Percentiles rank a stretch among this genome's conserved stretches.
Conservation (phyloP, 805 yeast species). For the Candida ponderosae region DNA sequence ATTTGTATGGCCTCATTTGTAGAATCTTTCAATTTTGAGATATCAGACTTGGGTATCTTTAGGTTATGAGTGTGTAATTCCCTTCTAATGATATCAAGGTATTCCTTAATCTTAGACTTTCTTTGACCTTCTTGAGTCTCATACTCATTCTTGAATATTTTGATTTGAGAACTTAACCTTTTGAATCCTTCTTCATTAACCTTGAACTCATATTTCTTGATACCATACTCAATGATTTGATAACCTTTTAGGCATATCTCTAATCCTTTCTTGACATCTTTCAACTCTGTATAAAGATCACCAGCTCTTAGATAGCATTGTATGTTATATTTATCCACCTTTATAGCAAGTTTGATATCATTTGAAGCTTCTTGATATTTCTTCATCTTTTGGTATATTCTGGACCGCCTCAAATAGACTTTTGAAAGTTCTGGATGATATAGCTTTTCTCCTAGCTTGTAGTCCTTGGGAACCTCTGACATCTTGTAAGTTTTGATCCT, state of each 20-base stretch:
- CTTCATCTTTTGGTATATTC: constrained; percentile 11
- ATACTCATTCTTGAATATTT: constrained; percentile 1
- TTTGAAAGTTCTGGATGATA: constrained; percentile 16
- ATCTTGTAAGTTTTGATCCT: no score
- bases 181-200: constrained; percentile 5
- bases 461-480: no score
- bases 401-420: constrained; percentile 17
- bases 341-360: constrained; percentile 11
- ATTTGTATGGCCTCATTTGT: no score
- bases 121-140: neutral
- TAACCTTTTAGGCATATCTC: constrained; percentile 6
- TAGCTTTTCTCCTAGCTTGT: constrained; percentile 1
- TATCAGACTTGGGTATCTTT: no score
- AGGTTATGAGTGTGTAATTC: no score
- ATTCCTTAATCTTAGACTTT: neutral
- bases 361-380: constrained; percentile 7
- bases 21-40: no score
- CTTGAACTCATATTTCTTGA: constrained; percentile 6
- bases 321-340: constrained; percentile 17
- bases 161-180: neutral
- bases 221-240: constrained; percentile 7
- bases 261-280: constrained; percentile 4
- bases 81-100: neutral
- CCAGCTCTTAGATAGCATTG: constrained; percentile 17
- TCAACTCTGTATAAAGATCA: constrained; percentile 5